Evolutionary conservation across 176 grass and related monocot genomes (phyloP), one percentile per base, ranked within the genome.

Genomic region (Zizania latifolia): DNA sequence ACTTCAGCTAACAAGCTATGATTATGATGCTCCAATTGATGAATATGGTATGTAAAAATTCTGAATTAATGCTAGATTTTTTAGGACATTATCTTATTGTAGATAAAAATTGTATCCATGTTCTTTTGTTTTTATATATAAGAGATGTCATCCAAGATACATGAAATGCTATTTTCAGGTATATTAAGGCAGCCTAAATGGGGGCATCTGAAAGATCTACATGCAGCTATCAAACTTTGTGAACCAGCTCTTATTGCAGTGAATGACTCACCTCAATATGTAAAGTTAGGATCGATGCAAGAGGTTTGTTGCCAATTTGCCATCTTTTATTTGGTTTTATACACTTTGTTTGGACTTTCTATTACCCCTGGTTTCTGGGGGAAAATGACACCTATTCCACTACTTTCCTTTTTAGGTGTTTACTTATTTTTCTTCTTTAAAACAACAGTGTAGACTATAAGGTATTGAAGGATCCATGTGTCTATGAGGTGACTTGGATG

Each of bases 1-100:
- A 62, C 83, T 83, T 80, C 89, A 92, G 80, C 78, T 91, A 86
- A 97, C 94, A 70, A 97, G 94, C 65, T 97, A 97, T 84, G 86
- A 97, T 77, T 97, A 97, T 87, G 94, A 93, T 89, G 91, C 90
- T 43, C 94, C 90, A 63, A 81, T 97, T 72, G 89, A 93, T 81
- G 94, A 97, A 77, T 97, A 97, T 71, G 94, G 90, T 97, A 89
- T 68, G 58, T 72, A 11, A 24, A 83, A 83, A 50, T 48, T 82
- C 26, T 67, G 31, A 41, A 62, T 1, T 77, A 65, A 12, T 65
- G 48, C 6, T 56, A 31, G 11, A 59, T 22, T 69, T 71, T 22
- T 76, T 71, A n/a, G 44, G 21, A 71, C 63, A 14, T 79, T 71
- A 72, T 57, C 29, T 77, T 76, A 72, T 66, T 55, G 22, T 70